A percentile compares a stretch with the other conserved stretches of the same genome.
Evolutionary conservation across 352 stramenopile species (phyloP).

Genomic region (Plasmopara halstedii): DNA sequence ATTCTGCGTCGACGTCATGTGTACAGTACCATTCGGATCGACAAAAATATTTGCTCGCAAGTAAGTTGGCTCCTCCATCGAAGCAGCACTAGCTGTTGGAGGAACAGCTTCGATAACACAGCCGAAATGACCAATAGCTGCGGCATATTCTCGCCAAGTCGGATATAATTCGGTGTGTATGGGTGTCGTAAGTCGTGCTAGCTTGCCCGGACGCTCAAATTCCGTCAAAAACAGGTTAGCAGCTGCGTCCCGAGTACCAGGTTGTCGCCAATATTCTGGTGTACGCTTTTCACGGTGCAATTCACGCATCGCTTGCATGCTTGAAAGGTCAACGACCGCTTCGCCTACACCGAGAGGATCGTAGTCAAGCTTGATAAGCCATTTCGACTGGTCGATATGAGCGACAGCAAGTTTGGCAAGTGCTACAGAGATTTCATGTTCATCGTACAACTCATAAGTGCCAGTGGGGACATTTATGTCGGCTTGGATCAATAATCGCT

Average conservation of each 20-base stretch:
- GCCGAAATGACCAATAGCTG: conserved; percentile 55
- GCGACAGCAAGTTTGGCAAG: conserved; percentile 82
- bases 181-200: conserved; percentile 11
- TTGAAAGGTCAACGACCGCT: conserved; percentile 57
- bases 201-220: conserved; percentile 39
- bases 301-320: conserved; percentile 44
- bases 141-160: conserved; percentile 50
- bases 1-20: conserved; percentile 68
- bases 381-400: conserved; percentile 70
- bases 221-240: conserved; percentile 47
- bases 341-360: conserved; percentile 59
- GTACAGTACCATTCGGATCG: conserved; percentile 52
- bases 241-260: conserved; percentile 49
- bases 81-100: conserved; percentile 2
- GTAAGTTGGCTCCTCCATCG: conserved; percentile 19
- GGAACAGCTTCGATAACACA: conserved; percentile 77
- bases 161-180: conserved; percentile 47
- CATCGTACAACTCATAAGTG: conserved; percentile 85
- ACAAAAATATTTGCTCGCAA: conserved; percentile 78
- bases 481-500: conserved; percentile 72
- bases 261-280: conserved; percentile 65
- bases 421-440: conserved; percentile 75
- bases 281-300: conserved; percentile 57
- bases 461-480: conserved; percentile 83
- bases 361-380: conserved; percentile 80